phyloP scores from a whole-genome alignment of 768 basidiomycete species.

The Phanerodontia chrysosporium region DNA sequence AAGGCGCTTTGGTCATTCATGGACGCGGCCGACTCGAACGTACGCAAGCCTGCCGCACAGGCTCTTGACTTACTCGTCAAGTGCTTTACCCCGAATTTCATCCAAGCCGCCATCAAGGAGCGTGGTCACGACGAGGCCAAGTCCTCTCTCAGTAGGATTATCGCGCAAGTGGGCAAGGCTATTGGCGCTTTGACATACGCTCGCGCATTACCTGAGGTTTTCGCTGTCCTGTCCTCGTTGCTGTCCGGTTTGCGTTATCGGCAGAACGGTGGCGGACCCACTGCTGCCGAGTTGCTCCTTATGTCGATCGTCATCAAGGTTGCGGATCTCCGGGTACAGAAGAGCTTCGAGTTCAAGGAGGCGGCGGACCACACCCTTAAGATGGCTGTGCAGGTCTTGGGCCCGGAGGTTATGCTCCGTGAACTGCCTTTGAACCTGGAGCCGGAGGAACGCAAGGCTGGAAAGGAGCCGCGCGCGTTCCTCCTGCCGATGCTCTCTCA shows the following conservation, averaged over 20 bases:
- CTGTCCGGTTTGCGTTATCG: slow-evolving; percentile 57
- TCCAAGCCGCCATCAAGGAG: slow-evolving; percentile 48
- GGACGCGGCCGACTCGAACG: slow-evolving; percentile 58
- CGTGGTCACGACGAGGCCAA: slow-evolving; percentile 37
- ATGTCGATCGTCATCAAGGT: slow-evolving; percentile 66
- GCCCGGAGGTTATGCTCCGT: slow-evolving; percentile 73
- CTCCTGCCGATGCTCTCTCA: slow-evolving; percentile 83
- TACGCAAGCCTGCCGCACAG: slow-evolving; percentile 59
- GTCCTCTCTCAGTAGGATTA: slow-evolving; percentile 57
- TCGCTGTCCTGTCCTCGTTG: slow-evolving; percentile 70
- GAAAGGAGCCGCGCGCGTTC: slow-evolving; percentile 83
- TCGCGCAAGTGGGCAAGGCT: slow-evolving; percentile 61
- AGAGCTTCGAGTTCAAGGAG: slow-evolving; percentile 89
- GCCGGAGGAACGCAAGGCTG: slow-evolving; percentile 65
- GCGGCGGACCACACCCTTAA: slow-evolving; percentile 76
- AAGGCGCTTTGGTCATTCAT: slow-evolving; percentile 73
- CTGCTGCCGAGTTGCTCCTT: slow-evolving; percentile 68
- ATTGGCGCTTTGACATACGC: slow-evolving; percentile 73
- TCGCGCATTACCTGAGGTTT: slow-evolving; percentile 71
- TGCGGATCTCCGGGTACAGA: slow-evolving; percentile 69
- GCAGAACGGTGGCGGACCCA: slow-evolving; percentile 35
- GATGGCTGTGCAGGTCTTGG: slow-evolving; percentile 78
- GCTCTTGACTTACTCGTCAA: slow-evolving; percentile 60
- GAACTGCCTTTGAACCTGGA: slow-evolving; percentile 84
- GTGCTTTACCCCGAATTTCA: slow-evolving; percentile 66